Evolutionary conservation across 306 rosid genomes (phyloP).

Genomic region (Medicago arabica): DNA sequence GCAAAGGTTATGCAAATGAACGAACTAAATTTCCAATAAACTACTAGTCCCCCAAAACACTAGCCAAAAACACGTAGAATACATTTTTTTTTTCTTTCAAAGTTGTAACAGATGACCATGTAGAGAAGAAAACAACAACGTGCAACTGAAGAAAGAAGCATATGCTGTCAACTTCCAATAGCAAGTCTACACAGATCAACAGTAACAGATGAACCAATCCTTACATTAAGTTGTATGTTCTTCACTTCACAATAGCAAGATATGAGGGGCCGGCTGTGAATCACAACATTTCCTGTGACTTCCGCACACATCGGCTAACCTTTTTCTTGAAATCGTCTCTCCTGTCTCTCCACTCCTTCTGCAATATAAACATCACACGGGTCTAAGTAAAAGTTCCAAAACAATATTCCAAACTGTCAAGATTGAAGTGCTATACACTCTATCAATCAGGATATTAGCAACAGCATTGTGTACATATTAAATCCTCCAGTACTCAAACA

Average conservation of each 20-base stretch:
- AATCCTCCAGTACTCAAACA: not conserved
- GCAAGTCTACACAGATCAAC: constrained; percentile 49
- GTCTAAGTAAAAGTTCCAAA: constrained; percentile 19
- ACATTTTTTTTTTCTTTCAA: constrained; percentile 50
- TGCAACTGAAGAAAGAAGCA: constrained; percentile 46
- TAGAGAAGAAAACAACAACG: constrained; percentile 39
- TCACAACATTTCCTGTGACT: constrained; percentile 82
- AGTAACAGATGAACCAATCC: constrained; percentile 43
- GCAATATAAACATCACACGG: constrained; percentile 43
- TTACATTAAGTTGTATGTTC: constrained; percentile 41
- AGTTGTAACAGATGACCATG: constrained; percentile 48
- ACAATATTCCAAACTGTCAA: constrained; percentile 22
- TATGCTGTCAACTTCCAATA: constrained; percentile 39
- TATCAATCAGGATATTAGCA: constrained; percentile 2
- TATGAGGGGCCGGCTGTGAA: constrained; percentile 12
- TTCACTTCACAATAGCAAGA: constrained; percentile 47
- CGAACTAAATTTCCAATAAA: constrained; percentile 46
- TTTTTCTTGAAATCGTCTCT: constrained; percentile 97
- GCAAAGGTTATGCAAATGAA: constrained; percentile 53
- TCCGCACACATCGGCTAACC: constrained; percentile 92
- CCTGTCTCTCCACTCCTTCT: constrained; percentile 96
- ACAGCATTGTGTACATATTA: not conserved
- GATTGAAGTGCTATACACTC: not conserved
- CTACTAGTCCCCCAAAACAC: constrained; percentile 49
- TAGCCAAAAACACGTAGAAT: constrained; percentile 52